These are phyloP conservation scores for Leccinum truebloodii DNA, from an alignment of 768 basidiomycete species.

Conservation along the genomic window DNA sequence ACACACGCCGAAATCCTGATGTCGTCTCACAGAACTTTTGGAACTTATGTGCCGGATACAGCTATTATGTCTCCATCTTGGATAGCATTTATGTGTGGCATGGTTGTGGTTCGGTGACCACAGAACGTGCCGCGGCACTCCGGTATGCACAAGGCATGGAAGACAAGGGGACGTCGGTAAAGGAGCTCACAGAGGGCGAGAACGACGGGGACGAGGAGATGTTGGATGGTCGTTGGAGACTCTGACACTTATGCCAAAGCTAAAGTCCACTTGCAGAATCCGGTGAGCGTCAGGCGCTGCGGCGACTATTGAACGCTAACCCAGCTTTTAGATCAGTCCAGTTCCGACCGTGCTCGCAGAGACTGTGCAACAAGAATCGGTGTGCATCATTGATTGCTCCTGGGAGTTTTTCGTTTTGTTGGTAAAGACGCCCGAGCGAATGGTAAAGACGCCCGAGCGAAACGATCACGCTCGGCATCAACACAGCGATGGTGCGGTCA, in stretches of 20 bases:
- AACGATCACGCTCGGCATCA: conserved; percentile 57
- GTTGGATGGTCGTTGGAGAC: conserved; percentile 86
- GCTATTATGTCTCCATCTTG: conserved; percentile 73
- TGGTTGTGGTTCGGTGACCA: conserved; percentile 62
- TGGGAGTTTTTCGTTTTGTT: conserved; percentile 83
- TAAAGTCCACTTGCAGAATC: conserved; percentile 30
- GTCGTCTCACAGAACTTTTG: conserved; percentile 45
- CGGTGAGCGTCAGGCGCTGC: conserved; percentile 39
- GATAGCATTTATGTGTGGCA: conserved; percentile 80
- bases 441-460: conserved; percentile 59
- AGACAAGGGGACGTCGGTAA: conserved; percentile 37
- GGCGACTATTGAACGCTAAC: conserved; percentile 4
- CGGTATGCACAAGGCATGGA: conserved; percentile 57
- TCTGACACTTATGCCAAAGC: conserved; percentile 59
- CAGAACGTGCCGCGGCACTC: conserved; percentile 63
- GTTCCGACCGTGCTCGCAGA: conserved; percentile 48
- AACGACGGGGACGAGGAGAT: conserved; percentile 66
- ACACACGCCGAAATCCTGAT: conserved; percentile 5
- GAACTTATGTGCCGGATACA: conserved; percentile 83
- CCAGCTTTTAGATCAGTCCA: conserved; percentile 42
- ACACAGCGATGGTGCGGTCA: conserved; percentile 51
- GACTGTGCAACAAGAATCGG: conserved; percentile 40
- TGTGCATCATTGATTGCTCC: conserved; percentile 71
- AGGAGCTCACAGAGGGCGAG: conserved; percentile 64
- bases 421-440: no score